Evolutionary conservation across 2,329 filamentous ascomycete species (phyloP).

Genomic region (Pseudogymnoascus sp.): DNA sequence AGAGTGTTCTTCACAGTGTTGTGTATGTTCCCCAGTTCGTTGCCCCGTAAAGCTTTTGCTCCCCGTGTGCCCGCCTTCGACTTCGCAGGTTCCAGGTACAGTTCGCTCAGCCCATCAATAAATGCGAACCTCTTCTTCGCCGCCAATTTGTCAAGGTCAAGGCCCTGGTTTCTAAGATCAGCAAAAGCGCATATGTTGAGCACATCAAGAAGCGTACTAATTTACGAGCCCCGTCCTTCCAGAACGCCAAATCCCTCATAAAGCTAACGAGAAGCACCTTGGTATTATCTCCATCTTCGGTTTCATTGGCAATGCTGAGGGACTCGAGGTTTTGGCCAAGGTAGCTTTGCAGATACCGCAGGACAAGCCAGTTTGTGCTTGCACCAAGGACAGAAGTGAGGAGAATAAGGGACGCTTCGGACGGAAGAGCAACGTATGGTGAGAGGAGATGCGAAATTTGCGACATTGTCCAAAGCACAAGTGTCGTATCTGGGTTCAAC

Average conservation of each 20-base stretch:
- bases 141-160: slow-evolving; percentile 58
- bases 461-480: slow-evolving; percentile 11
- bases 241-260: slow-evolving; percentile 68
- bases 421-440: slow-evolving; percentile 51
- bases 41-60: slow-evolving; percentile 14
- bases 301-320: slow-evolving; percentile 13
- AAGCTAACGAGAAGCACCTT: slow-evolving; percentile 75
- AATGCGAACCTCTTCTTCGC: slow-evolving; percentile 57
- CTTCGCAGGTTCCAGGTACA: slow-evolving; percentile 17
- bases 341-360: slow-evolving; percentile 40
- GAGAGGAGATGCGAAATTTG: slow-evolving; percentile 51
- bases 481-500: neutral
- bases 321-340: slow-evolving; percentile 8
- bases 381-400: slow-evolving; percentile 60
- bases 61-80: slow-evolving; percentile 9
- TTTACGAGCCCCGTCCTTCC: slow-evolving; percentile 61
- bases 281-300: slow-evolving; percentile 27
- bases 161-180: slow-evolving; percentile 39
- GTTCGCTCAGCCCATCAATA: slow-evolving; percentile 52
- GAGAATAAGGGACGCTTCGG: slow-evolving; percentile 52
- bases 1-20: slow-evolving; percentile 17
- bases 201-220: slow-evolving; percentile 41
- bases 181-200: slow-evolving; percentile 9
- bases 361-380: slow-evolving; percentile 56
- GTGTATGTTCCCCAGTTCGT: slow-evolving; percentile 15